Evolutionary conservation across 805 yeast species (phyloP), one percentile per base, ranked within the genome.

Genomic region (Scheffersomyces spartinae): DNA sequence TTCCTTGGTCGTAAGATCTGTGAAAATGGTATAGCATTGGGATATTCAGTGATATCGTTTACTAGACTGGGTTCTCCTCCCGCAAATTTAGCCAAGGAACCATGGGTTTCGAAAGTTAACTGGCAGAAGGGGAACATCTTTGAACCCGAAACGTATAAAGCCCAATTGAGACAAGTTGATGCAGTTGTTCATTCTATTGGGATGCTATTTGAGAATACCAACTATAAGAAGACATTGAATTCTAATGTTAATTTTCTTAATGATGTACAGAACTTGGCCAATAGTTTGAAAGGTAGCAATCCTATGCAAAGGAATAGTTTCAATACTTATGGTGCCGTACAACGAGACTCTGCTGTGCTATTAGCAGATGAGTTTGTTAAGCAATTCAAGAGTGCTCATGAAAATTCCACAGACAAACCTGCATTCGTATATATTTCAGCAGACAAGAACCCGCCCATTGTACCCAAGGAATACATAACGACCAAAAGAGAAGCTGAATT

Each of bases 121-220:
- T 80, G 93, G 88, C 54, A 55, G 19, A 45, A 60, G 26, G 93
- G 79, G 2, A 72, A 84, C 42, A 61, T 83, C 1, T 77, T 83
- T 43, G 51, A 74, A 13, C 79, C 85, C 1, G 48, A 60, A 1
- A 57, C 79, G 0, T 82, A 82, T 42, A 36, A 42, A 11, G 46
- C 56, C 3, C 47, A 61, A 16, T 42, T 84, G 13, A 32, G 41
- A 18, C 62, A 63, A 18, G 68, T 74, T 1, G 58, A 65, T 24
- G 72, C 79, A 2, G 88, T 85, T 2, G 88, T 86, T 9, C 95
- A 85, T 45, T 68, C 91, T 0, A 59, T 85, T 27, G 97, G 97
- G 0, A 64, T 81, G 3, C 48, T 85, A 5, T 52, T 83, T 20
- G 91, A 80, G 34, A 71, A 79, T 38, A 64, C 61, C 30, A 57